Conservation (phyloP, 129 eudicot genomes). For the Chrysanthemum lavandulifolium region DNA sequence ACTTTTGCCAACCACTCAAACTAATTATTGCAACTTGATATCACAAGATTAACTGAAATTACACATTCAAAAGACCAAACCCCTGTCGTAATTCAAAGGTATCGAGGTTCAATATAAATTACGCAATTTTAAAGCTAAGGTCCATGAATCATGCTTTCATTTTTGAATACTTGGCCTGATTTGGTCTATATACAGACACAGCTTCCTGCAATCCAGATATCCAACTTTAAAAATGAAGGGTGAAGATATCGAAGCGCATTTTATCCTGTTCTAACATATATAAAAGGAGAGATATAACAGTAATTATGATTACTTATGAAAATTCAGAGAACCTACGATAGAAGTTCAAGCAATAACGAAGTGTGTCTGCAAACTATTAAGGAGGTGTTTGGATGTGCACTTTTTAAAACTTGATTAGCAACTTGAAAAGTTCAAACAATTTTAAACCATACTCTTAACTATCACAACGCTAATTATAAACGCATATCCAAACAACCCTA, state of each 20-base stretch:
- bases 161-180: not conserved
- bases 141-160: not conserved
- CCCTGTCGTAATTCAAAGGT: not conserved
- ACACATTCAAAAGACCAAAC: not conserved
- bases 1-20: not conserved
- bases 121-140: not conserved
- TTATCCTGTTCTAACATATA: not conserved
- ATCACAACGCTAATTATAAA: not conserved
- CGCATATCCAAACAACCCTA: not conserved
- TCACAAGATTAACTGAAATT: not conserved
- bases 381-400: not conserved
- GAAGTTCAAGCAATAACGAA: not conserved
- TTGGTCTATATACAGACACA: not conserved
- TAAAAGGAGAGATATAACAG: not conserved
- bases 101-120: not conserved
- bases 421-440: not conserved
- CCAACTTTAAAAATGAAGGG: not conserved
- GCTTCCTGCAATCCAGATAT: not conserved
- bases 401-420: not conserved
- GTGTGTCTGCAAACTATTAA: not conserved
- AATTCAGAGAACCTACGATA: not conserved
- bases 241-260: not conserved
- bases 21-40: constrained; percentile 3
- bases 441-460: too few relatives aligned
- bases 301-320: not conserved